phyloP scores from a whole-genome alignment of 495 filamentous ascomycete species.

The Neurospora africana region DNA sequence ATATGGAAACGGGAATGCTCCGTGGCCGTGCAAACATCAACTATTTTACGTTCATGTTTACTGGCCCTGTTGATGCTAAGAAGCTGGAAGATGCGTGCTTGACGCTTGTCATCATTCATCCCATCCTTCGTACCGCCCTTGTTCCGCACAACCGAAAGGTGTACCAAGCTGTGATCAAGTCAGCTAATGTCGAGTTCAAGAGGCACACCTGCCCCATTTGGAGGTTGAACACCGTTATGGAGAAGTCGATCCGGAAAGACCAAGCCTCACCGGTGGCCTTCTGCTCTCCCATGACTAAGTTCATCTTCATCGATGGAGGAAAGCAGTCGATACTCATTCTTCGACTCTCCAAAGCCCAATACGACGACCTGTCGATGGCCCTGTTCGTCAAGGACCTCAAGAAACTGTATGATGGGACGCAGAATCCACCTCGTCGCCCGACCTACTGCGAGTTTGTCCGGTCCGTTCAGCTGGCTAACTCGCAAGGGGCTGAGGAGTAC shows the following conservation, averaged over 20 bases:
- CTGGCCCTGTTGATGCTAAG: conserved; percentile 27
- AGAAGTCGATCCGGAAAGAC: conserved; percentile 34
- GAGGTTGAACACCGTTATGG: conserved; percentile 24
- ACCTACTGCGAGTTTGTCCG: conserved; percentile 35
- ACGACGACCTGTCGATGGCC: conserved; percentile 32
- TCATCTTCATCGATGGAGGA: conserved; percentile 34
- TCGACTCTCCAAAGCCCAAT: conserved; percentile 36
- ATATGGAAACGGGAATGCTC: conserved; percentile 38
- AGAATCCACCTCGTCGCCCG: conserved; percentile 22
- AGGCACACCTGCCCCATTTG: conserved; percentile 31
- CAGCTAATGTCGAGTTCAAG: conserved; percentile 28
- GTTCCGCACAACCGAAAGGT: conserved; percentile 31
- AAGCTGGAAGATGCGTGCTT: conserved; percentile 35
- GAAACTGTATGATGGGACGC: conserved; percentile 28
- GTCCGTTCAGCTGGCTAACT: conserved; percentile 21
- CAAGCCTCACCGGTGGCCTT: conserved; percentile 26
- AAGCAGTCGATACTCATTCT: conserved; percentile 36
- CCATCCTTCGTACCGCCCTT: conserved; percentile 36
- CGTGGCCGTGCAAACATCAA: conserved; percentile 30
- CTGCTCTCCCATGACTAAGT: conserved; percentile 33
- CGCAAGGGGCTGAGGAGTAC: conserved; percentile 28
- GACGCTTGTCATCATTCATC: conserved; percentile 28
- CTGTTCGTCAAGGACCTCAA: conserved; percentile 34
- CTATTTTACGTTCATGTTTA: conserved; percentile 34
- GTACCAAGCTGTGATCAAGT: conserved; percentile 34